A percentile compares a stretch with the other conserved stretches of the same genome.
Conservation (phyloP, 768 basidiomycete species). For the Gymnopilus junonius region DNA sequence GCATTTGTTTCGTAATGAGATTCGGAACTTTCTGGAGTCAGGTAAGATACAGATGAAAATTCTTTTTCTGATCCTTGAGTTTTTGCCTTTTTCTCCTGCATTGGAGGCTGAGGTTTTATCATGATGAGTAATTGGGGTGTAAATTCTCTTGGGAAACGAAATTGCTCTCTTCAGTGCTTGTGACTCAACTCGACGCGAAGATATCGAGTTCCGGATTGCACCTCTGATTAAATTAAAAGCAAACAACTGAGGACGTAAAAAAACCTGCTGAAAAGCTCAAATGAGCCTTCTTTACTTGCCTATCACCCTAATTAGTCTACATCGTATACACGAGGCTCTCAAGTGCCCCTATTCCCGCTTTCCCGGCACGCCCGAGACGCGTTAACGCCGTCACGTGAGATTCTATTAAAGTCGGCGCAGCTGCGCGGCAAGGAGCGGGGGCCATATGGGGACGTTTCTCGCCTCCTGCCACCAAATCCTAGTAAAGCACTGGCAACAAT, state of each 20-base stretch:
- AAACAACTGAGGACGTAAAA: not conserved
- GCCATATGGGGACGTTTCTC: constrained; percentile 1
- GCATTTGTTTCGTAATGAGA: too few species aligned
- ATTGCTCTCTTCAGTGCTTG: too few species aligned
- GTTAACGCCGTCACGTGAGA: not conserved
- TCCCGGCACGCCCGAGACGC: constrained; percentile 1
- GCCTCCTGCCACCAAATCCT: constrained; percentile 6
- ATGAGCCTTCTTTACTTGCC: not conserved
- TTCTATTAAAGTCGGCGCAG: not conserved
- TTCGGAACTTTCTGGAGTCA: too few species aligned
- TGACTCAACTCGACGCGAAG: too few species aligned
- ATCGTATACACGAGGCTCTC: not conserved
- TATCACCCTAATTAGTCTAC: not conserved
- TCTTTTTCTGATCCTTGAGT: too few species aligned
- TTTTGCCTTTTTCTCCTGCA: too few species aligned
- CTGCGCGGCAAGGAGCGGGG: not conserved
- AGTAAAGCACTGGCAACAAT: constrained; percentile 8
- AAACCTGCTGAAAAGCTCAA: not conserved
- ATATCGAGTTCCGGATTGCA: not conserved
- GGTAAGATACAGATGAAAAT: too few species aligned
- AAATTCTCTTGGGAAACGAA: too few species aligned
- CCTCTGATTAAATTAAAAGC: not conserved
- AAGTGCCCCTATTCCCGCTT: not conserved
- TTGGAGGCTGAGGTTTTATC: too few species aligned
- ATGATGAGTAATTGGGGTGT: too few species aligned